A percentile compares a stretch with the other conserved stretches of the same genome.
These are phyloP conservation scores for Cyberlindnera nakhonratchasimensis DNA, from an alignment of 805 yeast species.

Conservation along the genomic window DNA sequence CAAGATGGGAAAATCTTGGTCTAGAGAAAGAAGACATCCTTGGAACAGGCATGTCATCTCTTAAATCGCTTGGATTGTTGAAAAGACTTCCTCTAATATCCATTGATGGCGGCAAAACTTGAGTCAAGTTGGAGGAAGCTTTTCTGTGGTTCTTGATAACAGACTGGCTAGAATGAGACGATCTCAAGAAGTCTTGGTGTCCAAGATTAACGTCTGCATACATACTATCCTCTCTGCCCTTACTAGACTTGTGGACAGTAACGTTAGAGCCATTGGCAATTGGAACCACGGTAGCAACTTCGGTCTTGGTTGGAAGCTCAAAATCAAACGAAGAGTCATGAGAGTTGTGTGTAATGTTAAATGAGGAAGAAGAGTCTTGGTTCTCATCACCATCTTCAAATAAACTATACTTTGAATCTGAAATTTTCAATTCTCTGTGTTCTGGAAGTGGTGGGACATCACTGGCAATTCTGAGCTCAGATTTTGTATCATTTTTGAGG, in stretches of 20 bases:
- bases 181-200: constrained; percentile 10
- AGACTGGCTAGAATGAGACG: constrained; percentile 19
- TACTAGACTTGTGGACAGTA: constrained; percentile 21
- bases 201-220: constrained; percentile 21
- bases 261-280: constrained; percentile 27
- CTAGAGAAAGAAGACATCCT: constrained; percentile 13
- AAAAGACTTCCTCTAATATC: constrained; percentile 27
- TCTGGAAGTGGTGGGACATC: constrained; percentile 14
- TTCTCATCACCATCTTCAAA: constrained; percentile 8
- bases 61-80: constrained; percentile 22
- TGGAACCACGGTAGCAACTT: constrained; percentile 26
- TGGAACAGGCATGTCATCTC: constrained; percentile 16
- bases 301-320: constrained; percentile 26
- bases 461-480: constrained; percentile 6
- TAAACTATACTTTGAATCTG: constrained; percentile 27
- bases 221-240: constrained; percentile 24
- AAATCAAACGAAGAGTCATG: constrained; percentile 27
- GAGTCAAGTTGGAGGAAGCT: constrained; percentile 16
- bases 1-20: constrained; percentile 14
- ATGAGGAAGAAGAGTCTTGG: constrained; percentile 6
- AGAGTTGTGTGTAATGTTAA: constrained; percentile 14
- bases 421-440: constrained; percentile 18
- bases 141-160: constrained; percentile 25
- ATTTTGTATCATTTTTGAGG: constrained; percentile 13
- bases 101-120: constrained; percentile 10